phyloP scores from a whole-genome alignment of 2,329 filamentous ascomycete genomes.

The Rosellinia necatrix region DNA sequence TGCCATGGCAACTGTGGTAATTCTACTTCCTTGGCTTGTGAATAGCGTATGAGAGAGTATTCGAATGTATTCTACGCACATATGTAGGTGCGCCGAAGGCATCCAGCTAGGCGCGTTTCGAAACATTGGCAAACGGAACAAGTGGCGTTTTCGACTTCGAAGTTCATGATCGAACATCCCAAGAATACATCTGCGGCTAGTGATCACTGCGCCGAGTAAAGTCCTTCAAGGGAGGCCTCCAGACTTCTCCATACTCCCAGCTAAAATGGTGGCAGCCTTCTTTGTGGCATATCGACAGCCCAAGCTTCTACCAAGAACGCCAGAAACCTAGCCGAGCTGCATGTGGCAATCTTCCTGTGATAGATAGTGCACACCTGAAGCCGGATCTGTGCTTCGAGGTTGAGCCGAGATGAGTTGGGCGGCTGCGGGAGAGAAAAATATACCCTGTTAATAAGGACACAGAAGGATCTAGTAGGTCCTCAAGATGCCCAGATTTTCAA shows the following conservation, averaged over 20 bases:
- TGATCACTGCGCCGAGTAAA: not conserved
- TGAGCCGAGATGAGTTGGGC: constrained; percentile 15
- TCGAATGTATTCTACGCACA: too few relatives aligned
- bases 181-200: not conserved
- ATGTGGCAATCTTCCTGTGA: not conserved
- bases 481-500: too few relatives aligned
- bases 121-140: constrained; percentile 1
- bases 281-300: not conserved
- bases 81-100: not conserved
- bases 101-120: too few relatives aligned
- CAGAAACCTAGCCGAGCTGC: not conserved
- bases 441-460: too few relatives aligned
- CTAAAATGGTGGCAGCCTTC: not conserved
- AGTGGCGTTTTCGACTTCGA: constrained; percentile 2
- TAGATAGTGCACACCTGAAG: constrained; percentile 5
- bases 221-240: constrained; percentile 16
- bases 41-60: too few relatives aligned
- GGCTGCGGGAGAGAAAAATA: not conserved
- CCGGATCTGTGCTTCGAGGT: constrained; percentile 2
- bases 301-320: not conserved
- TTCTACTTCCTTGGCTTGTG: too few relatives aligned
- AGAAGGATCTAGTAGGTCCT: too few relatives aligned
- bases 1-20: too few relatives aligned
- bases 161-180: not conserved
- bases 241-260: not conserved